These are phyloP conservation scores for Pseudoperonospora humuli DNA, from an alignment of 352 stramenopile genomes.

Conservation along the genomic window DNA sequence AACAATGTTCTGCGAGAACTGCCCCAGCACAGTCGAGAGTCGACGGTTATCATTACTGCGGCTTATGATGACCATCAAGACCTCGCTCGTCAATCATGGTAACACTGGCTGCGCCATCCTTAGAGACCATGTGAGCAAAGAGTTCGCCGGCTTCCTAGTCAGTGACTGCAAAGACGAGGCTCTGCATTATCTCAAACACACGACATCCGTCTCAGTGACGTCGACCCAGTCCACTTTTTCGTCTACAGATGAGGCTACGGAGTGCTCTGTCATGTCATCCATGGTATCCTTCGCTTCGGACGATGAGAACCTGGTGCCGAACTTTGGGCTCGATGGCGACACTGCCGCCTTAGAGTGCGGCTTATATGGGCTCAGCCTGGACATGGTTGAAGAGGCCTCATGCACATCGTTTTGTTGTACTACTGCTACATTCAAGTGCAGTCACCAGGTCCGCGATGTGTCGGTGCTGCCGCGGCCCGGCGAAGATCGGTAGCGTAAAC, in stretches of 20 bases:
- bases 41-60: slow-evolving; percentile 19
- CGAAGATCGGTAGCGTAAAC: no score
- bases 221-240: slow-evolving; percentile 7
- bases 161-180: slow-evolving; percentile 16
- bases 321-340: slow-evolving; percentile 21
- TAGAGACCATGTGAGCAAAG: slow-evolving; percentile 18
- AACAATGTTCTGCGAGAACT: slow-evolving; percentile 29
- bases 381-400: slow-evolving; percentile 11
- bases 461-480: slow-evolving; percentile 23
- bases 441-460: slow-evolving; percentile 29
- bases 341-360: slow-evolving; percentile 18
- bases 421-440: slow-evolving; percentile 26
- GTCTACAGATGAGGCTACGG: slow-evolving; percentile 1
- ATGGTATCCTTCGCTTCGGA: slow-evolving; percentile 24
- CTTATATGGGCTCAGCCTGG: slow-evolving; percentile 18
- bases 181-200: slow-evolving; percentile 11
- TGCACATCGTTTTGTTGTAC: slow-evolving; percentile 17
- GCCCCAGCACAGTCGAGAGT: slow-evolving; percentile 21
- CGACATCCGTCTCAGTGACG: slow-evolving; percentile 3
- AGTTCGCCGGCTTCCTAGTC: slow-evolving; percentile 23
- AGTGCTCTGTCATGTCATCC: slow-evolving; percentile 16
- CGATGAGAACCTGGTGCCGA: slow-evolving; percentile 21
- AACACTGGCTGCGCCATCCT: slow-evolving; percentile 22
- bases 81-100: slow-evolving; percentile 24
- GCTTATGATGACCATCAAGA: slow-evolving; percentile 19